These are phyloP conservation scores for Russula sp. DNA, from an alignment of 768 basidiomycete species.

Conservation along the genomic window DNA sequence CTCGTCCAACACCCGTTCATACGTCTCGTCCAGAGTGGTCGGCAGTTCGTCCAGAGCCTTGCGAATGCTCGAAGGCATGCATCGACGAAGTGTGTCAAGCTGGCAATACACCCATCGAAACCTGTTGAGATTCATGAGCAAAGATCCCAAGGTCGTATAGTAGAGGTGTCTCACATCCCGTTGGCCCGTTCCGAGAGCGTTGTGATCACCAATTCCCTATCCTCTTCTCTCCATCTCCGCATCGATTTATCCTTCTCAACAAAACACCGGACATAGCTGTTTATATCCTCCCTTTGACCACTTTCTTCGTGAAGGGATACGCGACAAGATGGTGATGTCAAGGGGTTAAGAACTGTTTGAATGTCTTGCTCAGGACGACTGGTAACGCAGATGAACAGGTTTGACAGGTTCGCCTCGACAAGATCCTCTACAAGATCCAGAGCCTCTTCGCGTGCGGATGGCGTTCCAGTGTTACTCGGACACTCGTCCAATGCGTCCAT, in stretches of 20 bases:
- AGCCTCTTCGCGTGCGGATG: neutral
- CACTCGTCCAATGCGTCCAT: no score
- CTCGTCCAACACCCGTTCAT: no score
- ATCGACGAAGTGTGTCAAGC: neutral
- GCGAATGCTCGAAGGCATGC: no score
- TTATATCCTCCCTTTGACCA: neutral
- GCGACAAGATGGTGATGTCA: neutral
- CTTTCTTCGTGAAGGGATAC: neutral
- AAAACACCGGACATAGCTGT: neutral
- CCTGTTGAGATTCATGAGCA: neutral
- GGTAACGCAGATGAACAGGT: neutral
- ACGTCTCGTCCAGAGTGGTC: no score
- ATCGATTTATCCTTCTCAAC: neutral
- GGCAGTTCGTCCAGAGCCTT: no score
- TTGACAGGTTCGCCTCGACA: neutral
- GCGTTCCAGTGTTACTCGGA: no score
- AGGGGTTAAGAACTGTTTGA: no score
- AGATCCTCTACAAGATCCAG: neutral
- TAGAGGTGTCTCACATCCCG: neutral
- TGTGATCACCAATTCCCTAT: neutral
- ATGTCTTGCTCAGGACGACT: no score
- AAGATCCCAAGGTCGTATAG: neutral
- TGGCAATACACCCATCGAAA: neutral
- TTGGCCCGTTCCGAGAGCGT: neutral
- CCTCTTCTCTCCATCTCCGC: neutral